phyloP scores from a whole-genome alignment of 371 early-diverging fungal species.

The Sporodiniella umbellata region DNA sequence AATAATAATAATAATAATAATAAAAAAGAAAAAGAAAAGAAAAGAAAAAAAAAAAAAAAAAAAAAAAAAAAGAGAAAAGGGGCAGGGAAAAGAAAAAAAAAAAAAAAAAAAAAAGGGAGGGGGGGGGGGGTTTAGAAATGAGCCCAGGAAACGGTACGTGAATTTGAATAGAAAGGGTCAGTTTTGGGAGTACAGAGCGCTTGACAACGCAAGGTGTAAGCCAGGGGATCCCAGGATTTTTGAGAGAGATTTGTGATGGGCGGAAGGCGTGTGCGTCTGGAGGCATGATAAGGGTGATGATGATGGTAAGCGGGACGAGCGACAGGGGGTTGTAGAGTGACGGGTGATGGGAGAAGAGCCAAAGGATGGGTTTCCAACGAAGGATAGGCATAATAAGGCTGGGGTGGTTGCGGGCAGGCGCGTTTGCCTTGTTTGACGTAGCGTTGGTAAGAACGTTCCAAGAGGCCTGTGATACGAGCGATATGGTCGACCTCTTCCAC shows the following conservation, averaged over 20 bases:
- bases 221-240: conserved; percentile 27
- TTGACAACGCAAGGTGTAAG: conserved; percentile 18
- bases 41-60: conserved; percentile 5
- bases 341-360: not conserved
- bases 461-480: not conserved
- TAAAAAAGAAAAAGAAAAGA: not conserved
- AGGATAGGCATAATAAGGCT: too few species aligned
- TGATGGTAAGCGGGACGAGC: conserved; percentile 1
- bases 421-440: too few species aligned
- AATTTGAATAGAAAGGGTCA: conserved; percentile 3
- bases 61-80: not conserved
- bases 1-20: not conserved
- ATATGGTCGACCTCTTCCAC: not conserved
- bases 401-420: conserved; percentile 10
- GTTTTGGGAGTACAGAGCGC: too few species aligned
- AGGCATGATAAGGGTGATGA: conserved; percentile 13
- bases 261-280: conserved; percentile 3
- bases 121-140: conserved; percentile 2
- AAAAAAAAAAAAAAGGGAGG: too few species aligned
- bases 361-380: too few species aligned
- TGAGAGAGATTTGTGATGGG: conserved; percentile 23
- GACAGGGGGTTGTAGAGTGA: not conserved
- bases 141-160: conserved; percentile 17
- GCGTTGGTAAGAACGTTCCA: not conserved
- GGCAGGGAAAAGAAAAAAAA: too few species aligned